A percentile compares a stretch with the other conserved stretches of the same genome.
phyloP scores from a whole-genome alignment of 257 asterid species.

The Scutellaria baicalensis region DNA sequence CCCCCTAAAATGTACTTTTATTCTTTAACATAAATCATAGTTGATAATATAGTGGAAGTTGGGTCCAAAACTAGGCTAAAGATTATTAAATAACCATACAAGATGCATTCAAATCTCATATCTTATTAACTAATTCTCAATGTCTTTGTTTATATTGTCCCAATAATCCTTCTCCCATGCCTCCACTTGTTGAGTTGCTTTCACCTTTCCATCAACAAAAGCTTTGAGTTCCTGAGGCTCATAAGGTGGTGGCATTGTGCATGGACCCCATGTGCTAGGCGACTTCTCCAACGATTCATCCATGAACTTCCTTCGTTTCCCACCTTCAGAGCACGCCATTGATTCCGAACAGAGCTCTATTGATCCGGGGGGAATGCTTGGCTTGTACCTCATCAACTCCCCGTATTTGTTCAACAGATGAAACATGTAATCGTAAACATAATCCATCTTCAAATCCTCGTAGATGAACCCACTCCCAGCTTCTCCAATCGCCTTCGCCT shows the following conservation, averaged over 20 bases:
- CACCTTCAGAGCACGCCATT: slow-evolving; percentile 47
- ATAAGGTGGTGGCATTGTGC: slow-evolving; percentile 68
- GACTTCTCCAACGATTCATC: slow-evolving; percentile 59
- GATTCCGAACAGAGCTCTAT: slow-evolving; percentile 61
- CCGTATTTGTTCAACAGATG: slow-evolving; percentile 68
- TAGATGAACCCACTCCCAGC: slow-evolving; percentile 72
- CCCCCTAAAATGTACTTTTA: too few species aligned
- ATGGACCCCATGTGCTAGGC: slow-evolving; percentile 53
- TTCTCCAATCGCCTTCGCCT: slow-evolving; percentile 75
- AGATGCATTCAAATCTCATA: too few species aligned
- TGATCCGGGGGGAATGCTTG: slow-evolving; percentile 46
- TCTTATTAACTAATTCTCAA: too few species aligned
- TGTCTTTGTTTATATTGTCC: slow-evolving; percentile 26
- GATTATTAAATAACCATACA: too few species aligned
- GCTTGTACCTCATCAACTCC: slow-evolving; percentile 61
- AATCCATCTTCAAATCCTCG: slow-evolving; percentile 68
- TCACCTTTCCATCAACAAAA: slow-evolving; percentile 33
- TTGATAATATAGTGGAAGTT: too few species aligned
- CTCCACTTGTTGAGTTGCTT: slow-evolving; percentile 51
- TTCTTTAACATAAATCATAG: too few species aligned
- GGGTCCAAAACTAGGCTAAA: too few species aligned
- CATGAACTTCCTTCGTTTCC: slow-evolving; percentile 58
- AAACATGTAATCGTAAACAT: slow-evolving; percentile 67
- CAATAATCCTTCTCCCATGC: slow-evolving; percentile 64
- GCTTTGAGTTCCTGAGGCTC: slow-evolving; percentile 34